These are phyloP conservation scores for Pseudocercospora crystallina DNA, from an alignment of 2,329 filamentous ascomycete genomes.

Conservation along the genomic window DNA sequence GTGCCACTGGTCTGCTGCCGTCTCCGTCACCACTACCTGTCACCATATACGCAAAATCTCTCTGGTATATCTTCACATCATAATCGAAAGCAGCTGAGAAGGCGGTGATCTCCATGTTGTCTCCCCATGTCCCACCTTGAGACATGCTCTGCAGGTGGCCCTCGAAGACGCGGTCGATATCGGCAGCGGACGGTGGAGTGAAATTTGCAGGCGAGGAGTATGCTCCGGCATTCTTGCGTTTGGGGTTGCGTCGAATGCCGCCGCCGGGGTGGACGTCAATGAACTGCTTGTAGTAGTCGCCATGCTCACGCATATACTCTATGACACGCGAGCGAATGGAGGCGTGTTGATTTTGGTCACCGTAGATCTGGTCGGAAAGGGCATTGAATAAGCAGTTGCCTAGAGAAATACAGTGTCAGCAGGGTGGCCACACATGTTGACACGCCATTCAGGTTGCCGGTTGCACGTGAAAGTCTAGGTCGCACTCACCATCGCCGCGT, in stretches of 20 bases:
- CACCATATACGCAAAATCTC: constrained; percentile 53
- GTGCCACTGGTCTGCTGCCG: constrained; percentile 42
- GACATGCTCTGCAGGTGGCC: constrained; percentile 61
- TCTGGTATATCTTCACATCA: constrained; percentile 63
- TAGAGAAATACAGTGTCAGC: constrained; percentile 35
- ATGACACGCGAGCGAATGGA: constrained; percentile 61
- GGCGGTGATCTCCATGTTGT: constrained; percentile 66
- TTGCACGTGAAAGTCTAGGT: constrained; percentile 6
- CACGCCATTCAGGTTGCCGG: constrained; percentile 7
- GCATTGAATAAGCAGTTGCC: constrained; percentile 71
- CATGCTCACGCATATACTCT: constrained; percentile 61
- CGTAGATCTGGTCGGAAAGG: constrained; percentile 66
- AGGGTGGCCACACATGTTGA: constrained; percentile 5
- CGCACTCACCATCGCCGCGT: constrained; percentile 60
- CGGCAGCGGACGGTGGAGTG: constrained; percentile 51
- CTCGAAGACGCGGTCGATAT: constrained; percentile 54
- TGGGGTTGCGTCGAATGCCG: constrained; percentile 58
- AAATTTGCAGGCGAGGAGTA: constrained; percentile 48
- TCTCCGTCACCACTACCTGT: constrained; percentile 40
- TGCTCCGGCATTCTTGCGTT: constrained; percentile 55
- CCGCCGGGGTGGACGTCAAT: constrained; percentile 56
- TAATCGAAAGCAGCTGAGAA: constrained; percentile 62
- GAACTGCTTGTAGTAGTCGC: constrained; percentile 65
- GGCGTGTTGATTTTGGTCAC: constrained; percentile 56
- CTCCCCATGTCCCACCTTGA: constrained; percentile 61